Evolutionary conservation across 164 flowering plant species (phyloP), one percentile per base, ranked within the genome.

Genomic region (Malania oleifera): DNA sequence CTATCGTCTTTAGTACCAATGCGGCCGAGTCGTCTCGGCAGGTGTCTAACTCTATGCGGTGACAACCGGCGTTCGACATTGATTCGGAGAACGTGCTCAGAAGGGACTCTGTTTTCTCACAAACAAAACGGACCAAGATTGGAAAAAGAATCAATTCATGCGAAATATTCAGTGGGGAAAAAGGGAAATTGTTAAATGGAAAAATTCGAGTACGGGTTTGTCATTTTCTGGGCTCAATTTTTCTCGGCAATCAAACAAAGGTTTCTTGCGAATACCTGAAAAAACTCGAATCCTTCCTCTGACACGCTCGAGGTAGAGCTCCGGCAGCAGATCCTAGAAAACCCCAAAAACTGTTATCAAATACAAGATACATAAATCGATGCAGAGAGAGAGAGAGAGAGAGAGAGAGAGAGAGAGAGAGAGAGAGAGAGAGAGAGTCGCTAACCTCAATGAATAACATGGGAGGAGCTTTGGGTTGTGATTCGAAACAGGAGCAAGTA

Each of bases 11-110:
- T n/a, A 89, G 73, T 7, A 22, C 5, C 23, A 84, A 29, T 2
- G 93, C 95, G 0, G 57, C 75, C 8, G 80, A 38, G 20, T 84
- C 84, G 62, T 87, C 85, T 10, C 87, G 75, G 78, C 97, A 87
- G 4, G 59, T 54, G 0, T 72, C 81, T 1, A 56, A 9, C 0
- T 67, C 75, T 2, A 64, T 25, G 13, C 52, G 50, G 14, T 52
- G 51, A 59, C 98, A 92, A n/a, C 41, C 61, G 1, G 63, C 15
- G 48, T 56, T 67, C 0, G 80, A 38, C 81, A 86, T 70, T 20
- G 90, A 82, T 10, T 64, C 53, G 0, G 80, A 67, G 0, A 84
- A 5, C 1, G 60, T 18, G 72, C 67, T 65, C 35, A 61, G 22
- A 17, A 80, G 38, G 11, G 69, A 59, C 49, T 29, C 81, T 77